Evolutionary conservation across 75 land plant species (phyloP), one percentile per base, ranked within the genome.

Genomic region (Adiantum capillusveneris): DNA sequence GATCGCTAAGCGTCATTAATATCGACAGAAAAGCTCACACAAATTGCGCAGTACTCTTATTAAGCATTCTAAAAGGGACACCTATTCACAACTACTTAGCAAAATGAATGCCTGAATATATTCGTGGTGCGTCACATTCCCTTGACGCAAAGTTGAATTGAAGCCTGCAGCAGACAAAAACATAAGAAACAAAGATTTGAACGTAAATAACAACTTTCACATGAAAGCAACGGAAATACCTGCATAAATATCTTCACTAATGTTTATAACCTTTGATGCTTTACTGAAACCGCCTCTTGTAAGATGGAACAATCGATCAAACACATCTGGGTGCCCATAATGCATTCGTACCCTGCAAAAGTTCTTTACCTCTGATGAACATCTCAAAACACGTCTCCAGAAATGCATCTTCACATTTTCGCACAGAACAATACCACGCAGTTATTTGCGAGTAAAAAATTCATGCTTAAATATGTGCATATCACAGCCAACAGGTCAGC

Each of bases 301-400:
- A 36, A 88, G 74, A 45, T 88, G 94, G 49, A 88, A 88, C 57
- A 88, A 48, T 59, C 95, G 66, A 64, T 89, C 90, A 68, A 89
- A 89, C 18, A 89, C 95, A 83, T 89, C 95, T 62, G 95, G 95
- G 73, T 89, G 95, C 2, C 93, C 95, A 75, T 89, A 89, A 64
- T 89, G 95, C 95, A 89, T 89, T 16, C 95, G 80, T 6, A 85
- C 86, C 78, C 94, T 85, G 63, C 59, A 46, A 21, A 41, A 41
- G 14, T 14, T 9, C 43, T 9, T 9, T 14, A 41, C 14, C 14
- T 14, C 43, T 9, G n/a, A n/a, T n/a, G n/a, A n/a, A n/a, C n/a
- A n/a, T n/a, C n/a, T n/a, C n/a, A n/a, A n/a, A n/a, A n/a, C n/a
- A n/a, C n/a, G n/a, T n/a, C n/a, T n/a, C n/a, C n/a, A n/a, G n/a